Evolutionary conservation across 352 stramenopile genomes (phyloP), one percentile per base, ranked within the genome.

Genomic region (Phytophthora pluvialis): DNA sequence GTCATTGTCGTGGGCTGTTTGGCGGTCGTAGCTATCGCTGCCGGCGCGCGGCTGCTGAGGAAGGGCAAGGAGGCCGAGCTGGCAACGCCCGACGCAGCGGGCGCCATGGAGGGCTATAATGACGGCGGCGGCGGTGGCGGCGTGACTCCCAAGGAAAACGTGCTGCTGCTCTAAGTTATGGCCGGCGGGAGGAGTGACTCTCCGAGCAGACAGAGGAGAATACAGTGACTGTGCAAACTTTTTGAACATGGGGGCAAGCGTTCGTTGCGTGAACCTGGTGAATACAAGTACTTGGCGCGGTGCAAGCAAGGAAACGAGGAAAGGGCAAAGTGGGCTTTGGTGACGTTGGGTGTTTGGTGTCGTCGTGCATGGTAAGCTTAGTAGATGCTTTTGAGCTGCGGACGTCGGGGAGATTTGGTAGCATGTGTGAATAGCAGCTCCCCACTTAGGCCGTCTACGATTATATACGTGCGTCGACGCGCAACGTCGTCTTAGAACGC

Each of bases 71-170:
- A 91, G 39, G 58, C 69, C 13, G 65, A 75, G 16, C 50, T 83
- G 32, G 67, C 73, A 61, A 90, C 81, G 16, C 81, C 83, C 4
- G 75, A 73, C 33, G 67, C 77, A 3, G 71, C 70, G 26, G 69
- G 45, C 21, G 67, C 44, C 2, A 60, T 83, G 13, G 81, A 88
- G 25, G 72, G 76, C 70, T 89, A 91, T 67, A 74, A 74, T 58
- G 57, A 61, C 49, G 65, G 47, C 9, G 80, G 75, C 21, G 80
- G 77, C 28, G 73, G 84, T 52, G 75, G 78, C 33, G 76, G 84
- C 59, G 86, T 93, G 66, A 93, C 84, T 63, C 84, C 84, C 40
- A 93, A 93, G 73, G 84, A 93, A 65, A 84, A 90, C 55, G 82
- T 93, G 67, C 62, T 93, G 56, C 75, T 93, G 64, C 74, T 93